Evolutionary conservation across 2,329 filamentous ascomycete species (phyloP).

Genomic region (Trichoderma koningii): DNA sequence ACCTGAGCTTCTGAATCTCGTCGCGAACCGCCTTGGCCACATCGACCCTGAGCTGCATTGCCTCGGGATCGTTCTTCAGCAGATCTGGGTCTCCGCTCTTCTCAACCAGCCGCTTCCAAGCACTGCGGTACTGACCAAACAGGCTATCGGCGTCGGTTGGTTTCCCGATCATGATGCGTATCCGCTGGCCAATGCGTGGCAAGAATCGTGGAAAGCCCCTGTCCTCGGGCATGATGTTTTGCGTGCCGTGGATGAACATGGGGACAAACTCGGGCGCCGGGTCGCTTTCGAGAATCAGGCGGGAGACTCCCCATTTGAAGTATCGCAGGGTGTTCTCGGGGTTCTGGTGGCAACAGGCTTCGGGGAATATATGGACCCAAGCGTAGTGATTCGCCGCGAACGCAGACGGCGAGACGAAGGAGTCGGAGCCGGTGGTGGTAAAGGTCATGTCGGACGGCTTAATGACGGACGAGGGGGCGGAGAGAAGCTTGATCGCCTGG

Average conservation of each 20-base stretch:
- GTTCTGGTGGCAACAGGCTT: slow-evolving; percentile 91
- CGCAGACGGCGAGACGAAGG: slow-evolving; percentile 69
- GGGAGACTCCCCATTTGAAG: slow-evolving; percentile 96
- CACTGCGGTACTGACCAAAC: slow-evolving; percentile 74
- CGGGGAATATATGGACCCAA: slow-evolving; percentile 96
- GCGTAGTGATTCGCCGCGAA: slow-evolving; percentile 69
- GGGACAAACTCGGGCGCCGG: slow-evolving; percentile 87
- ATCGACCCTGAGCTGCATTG: slow-evolving; percentile 69
- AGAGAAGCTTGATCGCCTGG: slow-evolving; percentile 82
- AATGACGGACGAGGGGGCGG: slow-evolving; percentile 54
- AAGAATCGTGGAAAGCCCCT: slow-evolving; percentile 77
- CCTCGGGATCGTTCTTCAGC: slow-evolving; percentile 57
- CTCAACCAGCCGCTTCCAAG: slow-evolving; percentile 69
- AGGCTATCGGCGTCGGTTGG: slow-evolving; percentile 69
- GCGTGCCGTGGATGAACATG: slow-evolving; percentile 91
- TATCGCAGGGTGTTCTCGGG: slow-evolving; percentile 80
- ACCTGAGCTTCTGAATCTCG: slow-evolving; percentile 77
- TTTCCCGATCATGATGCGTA: slow-evolving; percentile 78
- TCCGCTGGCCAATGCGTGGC: slow-evolving; percentile 70
- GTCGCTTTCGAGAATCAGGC: slow-evolving; percentile 86
- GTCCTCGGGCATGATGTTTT: slow-evolving; percentile 84
- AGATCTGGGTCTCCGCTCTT: slow-evolving; percentile 51
- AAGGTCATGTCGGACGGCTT: slow-evolving; percentile 53
- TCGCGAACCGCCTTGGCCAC: slow-evolving; percentile 76
- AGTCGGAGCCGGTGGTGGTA: slow-evolving; percentile 67